phyloP scores from a whole-genome alignment of 805 yeast species.

The Cyberlindnera maclurae region DNA sequence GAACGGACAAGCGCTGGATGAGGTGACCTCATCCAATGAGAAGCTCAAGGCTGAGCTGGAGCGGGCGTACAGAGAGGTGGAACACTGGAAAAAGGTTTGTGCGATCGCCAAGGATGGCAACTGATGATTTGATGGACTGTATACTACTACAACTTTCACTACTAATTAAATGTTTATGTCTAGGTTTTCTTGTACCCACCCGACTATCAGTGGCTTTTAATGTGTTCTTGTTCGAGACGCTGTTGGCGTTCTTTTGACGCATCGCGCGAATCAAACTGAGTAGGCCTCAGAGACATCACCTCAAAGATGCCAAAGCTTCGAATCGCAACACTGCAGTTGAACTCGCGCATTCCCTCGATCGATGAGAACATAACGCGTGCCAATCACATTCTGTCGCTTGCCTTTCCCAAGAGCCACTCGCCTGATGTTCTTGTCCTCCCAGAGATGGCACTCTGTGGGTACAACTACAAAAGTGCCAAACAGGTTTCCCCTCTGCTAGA shows the following conservation, averaged over 20 bases:
- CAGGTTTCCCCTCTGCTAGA: conserved; percentile 54
- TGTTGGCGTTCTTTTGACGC: neutral
- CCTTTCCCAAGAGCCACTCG: conserved; percentile 20
- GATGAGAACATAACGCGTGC: conserved; percentile 48
- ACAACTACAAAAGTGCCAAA: conserved; percentile 48
- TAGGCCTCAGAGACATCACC: no score
- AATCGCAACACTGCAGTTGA: conserved; percentile 62
- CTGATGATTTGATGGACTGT: conserved; percentile 1
- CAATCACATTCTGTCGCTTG: conserved; percentile 17
- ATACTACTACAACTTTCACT: no score
- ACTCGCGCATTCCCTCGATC: conserved; percentile 55
- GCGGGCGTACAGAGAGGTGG: conserved; percentile 87
- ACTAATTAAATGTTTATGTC: neutral
- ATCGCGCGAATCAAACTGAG: no score
- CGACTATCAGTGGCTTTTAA: no score
- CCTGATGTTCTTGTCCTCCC: conserved; percentile 76
- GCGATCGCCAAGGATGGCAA: conserved; percentile 7
- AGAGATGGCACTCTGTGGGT: conserved; percentile 81
- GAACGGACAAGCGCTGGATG: conserved; percentile 86
- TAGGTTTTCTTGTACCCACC: neutral
- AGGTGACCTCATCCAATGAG: conserved; percentile 78
- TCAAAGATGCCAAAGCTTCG: conserved; percentile 12
- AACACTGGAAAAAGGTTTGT: conserved; percentile 58
- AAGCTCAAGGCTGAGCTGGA: conserved; percentile 83
- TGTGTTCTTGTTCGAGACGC: neutral